Conservation (phyloP, 495 filamentous ascomycete genomes). For the Penicillium argentinense region DNA sequence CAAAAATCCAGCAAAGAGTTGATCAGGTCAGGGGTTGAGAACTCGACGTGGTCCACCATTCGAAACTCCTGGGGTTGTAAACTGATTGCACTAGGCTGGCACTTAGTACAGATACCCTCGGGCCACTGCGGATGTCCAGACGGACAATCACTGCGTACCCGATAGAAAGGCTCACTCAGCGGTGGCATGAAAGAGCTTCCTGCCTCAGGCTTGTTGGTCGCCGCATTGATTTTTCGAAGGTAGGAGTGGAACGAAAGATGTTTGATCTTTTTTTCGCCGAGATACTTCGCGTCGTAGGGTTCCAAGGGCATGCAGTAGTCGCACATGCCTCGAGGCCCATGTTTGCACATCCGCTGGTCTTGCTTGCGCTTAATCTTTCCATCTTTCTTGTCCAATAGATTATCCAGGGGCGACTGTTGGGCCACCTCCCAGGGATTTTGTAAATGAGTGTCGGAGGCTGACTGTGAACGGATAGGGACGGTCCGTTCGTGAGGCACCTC, state of each 20-base stretch:
- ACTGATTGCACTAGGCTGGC: conserved; percentile 95
- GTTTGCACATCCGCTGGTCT: conserved; percentile 89
- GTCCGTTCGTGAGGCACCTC: conserved; percentile 70
- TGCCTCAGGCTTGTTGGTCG: conserved; percentile 92
- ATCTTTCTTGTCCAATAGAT: conserved; percentile 82
- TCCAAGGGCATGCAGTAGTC: conserved; percentile 99
- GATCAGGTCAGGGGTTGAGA: conserved; percentile 76
- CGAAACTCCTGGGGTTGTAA: conserved; percentile 90
- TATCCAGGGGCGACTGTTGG: conserved; percentile 80
- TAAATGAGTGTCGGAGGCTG: conserved; percentile 59
- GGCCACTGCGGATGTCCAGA: conserved; percentile 92
- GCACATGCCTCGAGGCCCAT: conserved; percentile 97
- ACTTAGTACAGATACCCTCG: conserved; percentile 98
- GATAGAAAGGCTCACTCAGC: conserved; percentile 88
- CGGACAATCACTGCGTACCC: conserved; percentile 84
- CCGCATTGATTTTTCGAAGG: conserved; percentile 88
- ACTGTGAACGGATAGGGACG: conserved; percentile 58
- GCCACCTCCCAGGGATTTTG: conserved; percentile 95
- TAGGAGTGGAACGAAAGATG: conserved; percentile 95
- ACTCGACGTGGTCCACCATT: conserved; percentile 99
- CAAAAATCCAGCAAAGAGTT: conserved; percentile 89
- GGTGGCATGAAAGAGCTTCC: conserved; percentile 94
- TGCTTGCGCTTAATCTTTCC: conserved; percentile 82
- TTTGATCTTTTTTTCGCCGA: conserved; percentile 96
- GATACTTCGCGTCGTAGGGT: conserved; percentile 83